phyloP scores from a whole-genome alignment of 139 green algal genomes.

The Desmodesmus armatus region DNA sequence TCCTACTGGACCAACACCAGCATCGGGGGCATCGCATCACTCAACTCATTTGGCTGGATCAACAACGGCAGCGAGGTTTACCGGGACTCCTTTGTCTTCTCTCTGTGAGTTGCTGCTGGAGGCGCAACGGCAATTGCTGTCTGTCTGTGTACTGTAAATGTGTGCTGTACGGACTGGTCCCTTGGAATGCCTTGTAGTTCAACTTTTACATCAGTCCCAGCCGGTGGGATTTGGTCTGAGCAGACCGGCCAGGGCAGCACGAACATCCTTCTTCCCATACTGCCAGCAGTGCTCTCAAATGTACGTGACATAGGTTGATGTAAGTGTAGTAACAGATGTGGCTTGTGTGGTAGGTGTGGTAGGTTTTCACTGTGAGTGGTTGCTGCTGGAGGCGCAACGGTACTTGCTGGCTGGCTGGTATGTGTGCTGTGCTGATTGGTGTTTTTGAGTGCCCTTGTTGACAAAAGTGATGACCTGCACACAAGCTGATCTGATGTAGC shows the following conservation, averaged over 20 bases:
- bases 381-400: not conserved
- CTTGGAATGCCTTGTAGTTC: not conserved
- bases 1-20: not conserved
- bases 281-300: too few species aligned
- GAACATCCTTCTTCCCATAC: too few species aligned
- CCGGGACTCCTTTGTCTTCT: not conserved
- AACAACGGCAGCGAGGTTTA: not conserved
- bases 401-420: not conserved
- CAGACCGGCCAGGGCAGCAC: too few species aligned
- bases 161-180: not conserved
- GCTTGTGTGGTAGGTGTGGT: too few species aligned
- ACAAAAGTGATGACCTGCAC: too few species aligned
- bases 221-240: too few species aligned
- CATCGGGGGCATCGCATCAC: not conserved
- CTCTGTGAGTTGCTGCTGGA: not conserved
- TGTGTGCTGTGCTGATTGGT: not conserved
- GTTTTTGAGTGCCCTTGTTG: not conserved
- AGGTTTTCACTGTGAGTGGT: not conserved
- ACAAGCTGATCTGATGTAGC: too few species aligned
- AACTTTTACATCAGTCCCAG: not conserved
- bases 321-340: too few species aligned
- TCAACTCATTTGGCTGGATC: conserved; percentile 6
- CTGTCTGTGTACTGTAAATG: not conserved
- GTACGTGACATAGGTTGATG: too few species aligned
- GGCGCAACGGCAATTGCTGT: not conserved